These are phyloP conservation scores for Straminergon stramineum DNA, from an alignment of 225 moss, liverwort and hornwort species.

Conservation along the genomic window DNA sequence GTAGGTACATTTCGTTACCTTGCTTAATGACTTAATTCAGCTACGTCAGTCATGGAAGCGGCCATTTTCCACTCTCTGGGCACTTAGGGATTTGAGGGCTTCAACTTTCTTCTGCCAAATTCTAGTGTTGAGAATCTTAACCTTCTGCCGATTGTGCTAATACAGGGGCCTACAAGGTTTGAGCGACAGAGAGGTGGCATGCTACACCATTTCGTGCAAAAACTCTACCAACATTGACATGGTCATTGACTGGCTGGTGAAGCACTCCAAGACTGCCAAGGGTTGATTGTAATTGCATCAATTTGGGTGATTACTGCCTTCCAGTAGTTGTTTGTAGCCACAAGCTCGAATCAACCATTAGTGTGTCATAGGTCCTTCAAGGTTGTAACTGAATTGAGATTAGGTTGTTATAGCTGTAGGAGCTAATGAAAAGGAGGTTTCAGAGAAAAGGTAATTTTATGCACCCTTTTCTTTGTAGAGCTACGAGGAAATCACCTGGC, in stretches of 20 bases:
- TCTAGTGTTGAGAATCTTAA: background rate
- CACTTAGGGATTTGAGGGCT: background rate
- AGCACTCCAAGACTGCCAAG: slow-evolving; percentile 97
- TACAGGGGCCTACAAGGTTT: slow-evolving; percentile 69
- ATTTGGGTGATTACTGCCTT: background rate
- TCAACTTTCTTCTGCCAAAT: background rate
- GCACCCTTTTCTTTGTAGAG: slow-evolving; percentile 3
- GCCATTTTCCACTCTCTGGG: background rate
- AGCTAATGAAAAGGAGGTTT: slow-evolving; percentile 23
- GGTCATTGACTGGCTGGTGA: slow-evolving; percentile 96
- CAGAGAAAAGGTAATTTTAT: slow-evolving; percentile 14
- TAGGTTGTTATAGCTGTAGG: slow-evolving; percentile 7
- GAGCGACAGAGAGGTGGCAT: slow-evolving; percentile 84
- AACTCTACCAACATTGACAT: slow-evolving; percentile 87
- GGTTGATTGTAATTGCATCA: slow-evolving; percentile 43
- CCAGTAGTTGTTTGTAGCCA: background rate
- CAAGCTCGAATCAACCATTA: slow-evolving; percentile 2
- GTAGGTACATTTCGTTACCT: background rate
- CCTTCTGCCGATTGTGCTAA: background rate
- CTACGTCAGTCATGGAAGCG: background rate
- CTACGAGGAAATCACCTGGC: slow-evolving; percentile 8
- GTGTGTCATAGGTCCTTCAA: slow-evolving; percentile 22
- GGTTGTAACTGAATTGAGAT: slow-evolving; percentile 32
- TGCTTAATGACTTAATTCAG: background rate
- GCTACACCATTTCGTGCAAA: slow-evolving; percentile 94